A percentile compares a stretch with the other conserved stretches of the same genome.
Conservation (phyloP, 177 flowering plant species). For the Telopea speciosissima region DNA sequence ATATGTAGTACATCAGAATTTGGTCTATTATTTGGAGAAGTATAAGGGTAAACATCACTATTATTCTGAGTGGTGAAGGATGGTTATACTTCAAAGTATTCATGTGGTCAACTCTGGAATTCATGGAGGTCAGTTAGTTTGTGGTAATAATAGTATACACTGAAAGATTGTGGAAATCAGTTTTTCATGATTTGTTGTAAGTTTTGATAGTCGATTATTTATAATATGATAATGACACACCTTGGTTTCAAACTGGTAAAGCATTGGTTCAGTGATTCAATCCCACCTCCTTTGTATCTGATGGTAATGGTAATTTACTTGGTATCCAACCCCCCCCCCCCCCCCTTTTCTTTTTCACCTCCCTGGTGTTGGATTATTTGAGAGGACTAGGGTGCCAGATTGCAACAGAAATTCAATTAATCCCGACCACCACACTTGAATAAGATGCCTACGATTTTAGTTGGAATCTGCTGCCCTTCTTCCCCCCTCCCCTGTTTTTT, state of each 20-base stretch:
- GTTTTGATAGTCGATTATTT: background rate
- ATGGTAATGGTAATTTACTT: too few species aligned
- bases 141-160: background rate
- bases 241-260: too few species aligned
- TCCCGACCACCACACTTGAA: too few species aligned
- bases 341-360: too few species aligned
- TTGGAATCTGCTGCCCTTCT: too few species aligned
- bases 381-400: too few species aligned
- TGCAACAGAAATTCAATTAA: too few species aligned
- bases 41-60: background rate
- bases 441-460: too few species aligned
- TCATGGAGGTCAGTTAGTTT: background rate
- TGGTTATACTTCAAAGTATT: background rate
- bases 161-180: background rate
- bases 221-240: too few species aligned
- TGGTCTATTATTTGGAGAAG: slow-evolving; percentile 1
- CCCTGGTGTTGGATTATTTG: too few species aligned
- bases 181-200: background rate
- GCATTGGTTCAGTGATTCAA: background rate
- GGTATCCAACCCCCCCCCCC: too few species aligned
- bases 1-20: background rate
- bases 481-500: too few species aligned
- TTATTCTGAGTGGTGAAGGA: slow-evolving; percentile 3
- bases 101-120: background rate
- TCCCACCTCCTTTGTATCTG: background rate